Evolutionary conservation across 345 rosid genomes (phyloP).

Genomic region (Salix exigua): DNA sequence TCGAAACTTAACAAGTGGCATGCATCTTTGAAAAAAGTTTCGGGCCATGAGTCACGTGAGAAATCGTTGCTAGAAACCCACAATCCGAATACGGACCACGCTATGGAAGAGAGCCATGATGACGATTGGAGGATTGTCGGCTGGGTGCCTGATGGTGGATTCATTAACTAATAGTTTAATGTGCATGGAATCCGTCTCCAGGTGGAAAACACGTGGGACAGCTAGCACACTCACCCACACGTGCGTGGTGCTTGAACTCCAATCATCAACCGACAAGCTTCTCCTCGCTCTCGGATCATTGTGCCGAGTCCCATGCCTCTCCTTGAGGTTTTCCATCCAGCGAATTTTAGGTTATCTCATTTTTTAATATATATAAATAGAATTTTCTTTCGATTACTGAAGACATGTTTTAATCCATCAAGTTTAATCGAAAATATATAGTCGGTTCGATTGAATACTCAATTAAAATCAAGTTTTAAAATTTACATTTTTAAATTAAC

Average conservation of each 20-base stretch:
- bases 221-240: constrained; percentile 4
- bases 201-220: constrained; percentile 14
- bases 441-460: no score
- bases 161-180: background rate
- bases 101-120: background rate
- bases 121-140: background rate
- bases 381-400: no score
- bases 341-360: no score
- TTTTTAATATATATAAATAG: no score
- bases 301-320: background rate
- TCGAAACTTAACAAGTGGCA: background rate
- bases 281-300: background rate
- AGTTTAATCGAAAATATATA: no score
- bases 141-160: background rate
- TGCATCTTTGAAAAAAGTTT: background rate
- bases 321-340: no score
- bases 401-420: no score
- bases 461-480: no score
- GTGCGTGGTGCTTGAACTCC: background rate
- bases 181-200: background rate
- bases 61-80: background rate
- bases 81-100: background rate
- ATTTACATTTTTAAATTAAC: no score
- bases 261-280: constrained; percentile 4
- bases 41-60: background rate